Conservation (phyloP, 2,329 filamentous ascomycete species). For the Exserohilum turcica region DNA sequence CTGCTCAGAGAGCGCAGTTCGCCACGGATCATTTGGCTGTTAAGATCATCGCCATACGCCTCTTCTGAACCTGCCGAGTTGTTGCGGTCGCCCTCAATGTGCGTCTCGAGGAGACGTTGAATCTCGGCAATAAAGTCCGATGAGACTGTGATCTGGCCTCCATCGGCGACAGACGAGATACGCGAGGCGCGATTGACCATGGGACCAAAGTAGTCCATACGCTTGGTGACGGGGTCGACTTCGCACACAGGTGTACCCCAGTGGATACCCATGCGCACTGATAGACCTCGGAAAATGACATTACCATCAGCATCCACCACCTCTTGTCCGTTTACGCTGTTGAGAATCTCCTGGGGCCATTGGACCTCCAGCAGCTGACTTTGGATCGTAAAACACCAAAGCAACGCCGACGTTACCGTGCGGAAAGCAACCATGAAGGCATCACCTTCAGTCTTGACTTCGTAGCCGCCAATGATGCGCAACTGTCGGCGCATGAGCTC, state of each 20-base stretch:
- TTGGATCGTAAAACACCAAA: slow-evolving; percentile 97
- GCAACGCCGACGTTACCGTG: slow-evolving; percentile 87
- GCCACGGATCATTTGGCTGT: slow-evolving; percentile 78
- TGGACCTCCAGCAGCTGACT: slow-evolving; percentile 82
- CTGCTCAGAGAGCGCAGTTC: slow-evolving; percentile 86
- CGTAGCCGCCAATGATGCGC: slow-evolving; percentile 91
- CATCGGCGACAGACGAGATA: slow-evolving; percentile 92
- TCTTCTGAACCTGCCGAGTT: slow-evolving; percentile 74
- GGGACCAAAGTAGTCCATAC: slow-evolving; percentile 99
- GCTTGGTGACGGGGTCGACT: slow-evolving; percentile 90
- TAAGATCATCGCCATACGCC: slow-evolving; percentile 73
- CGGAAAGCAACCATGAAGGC: slow-evolving; percentile 99
- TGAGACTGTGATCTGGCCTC: slow-evolving; percentile 94
- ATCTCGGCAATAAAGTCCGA: slow-evolving; percentile 97
- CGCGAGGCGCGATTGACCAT: slow-evolving; percentile 98
- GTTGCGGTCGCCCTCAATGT: slow-evolving; percentile 79
- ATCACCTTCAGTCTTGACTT: slow-evolving; percentile 99
- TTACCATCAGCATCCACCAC: slow-evolving; percentile 82
- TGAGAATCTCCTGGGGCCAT: slow-evolving; percentile 93
- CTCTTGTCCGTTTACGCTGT: slow-evolving; percentile 82
- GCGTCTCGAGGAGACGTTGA: slow-evolving; percentile 84
- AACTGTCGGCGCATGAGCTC: slow-evolving; percentile 94
- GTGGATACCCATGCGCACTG: slow-evolving; percentile 96
- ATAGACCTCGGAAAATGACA: slow-evolving; percentile 90
- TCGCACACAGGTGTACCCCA: slow-evolving; percentile 95